A percentile compares a stretch with the other conserved stretches of the same genome.
Conservation (phyloP, 306 rosid genomes). For the Gleditsia sinensis region DNA sequence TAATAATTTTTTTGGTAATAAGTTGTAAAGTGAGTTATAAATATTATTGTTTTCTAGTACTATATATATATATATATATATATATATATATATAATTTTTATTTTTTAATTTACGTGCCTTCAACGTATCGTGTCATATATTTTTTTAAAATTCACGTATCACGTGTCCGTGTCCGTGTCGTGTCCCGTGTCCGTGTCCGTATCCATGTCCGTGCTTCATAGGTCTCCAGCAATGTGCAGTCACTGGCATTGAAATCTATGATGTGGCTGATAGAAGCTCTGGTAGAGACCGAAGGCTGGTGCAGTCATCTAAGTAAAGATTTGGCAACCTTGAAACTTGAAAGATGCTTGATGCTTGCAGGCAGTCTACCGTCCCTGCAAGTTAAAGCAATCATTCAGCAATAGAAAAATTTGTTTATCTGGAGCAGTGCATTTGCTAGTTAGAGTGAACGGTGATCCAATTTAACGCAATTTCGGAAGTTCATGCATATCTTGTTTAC, state of each 20-base stretch:
- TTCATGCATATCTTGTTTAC: not conserved
- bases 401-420: not conserved
- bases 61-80: too few relatives aligned
- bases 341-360: not conserved
- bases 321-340: not conserved
- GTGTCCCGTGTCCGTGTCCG: too few relatives aligned
- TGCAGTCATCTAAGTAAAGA: not conserved
- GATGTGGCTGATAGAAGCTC: not conserved
- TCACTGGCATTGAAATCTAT: rapidly evolving
- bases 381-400: too few relatives aligned
- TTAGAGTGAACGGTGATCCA: not conserved
- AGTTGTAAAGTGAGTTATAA: too few relatives aligned
- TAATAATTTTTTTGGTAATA: too few relatives aligned
- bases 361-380: not conserved
- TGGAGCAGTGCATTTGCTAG: not conserved
- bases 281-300: not conserved
- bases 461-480: not conserved
- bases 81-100: too few relatives aligned
- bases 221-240: not conserved
- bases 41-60: too few relatives aligned
- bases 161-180: too few relatives aligned
- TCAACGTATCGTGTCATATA: too few relatives aligned
- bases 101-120: too few relatives aligned
- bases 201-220: too few relatives aligned
- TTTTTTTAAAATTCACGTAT: too few relatives aligned